A percentile compares a stretch with the other conserved stretches of the same genome.
phyloP scores from a whole-genome alignment of 352 stramenopile genomes.

The Phytopythium sindhum region DNA sequence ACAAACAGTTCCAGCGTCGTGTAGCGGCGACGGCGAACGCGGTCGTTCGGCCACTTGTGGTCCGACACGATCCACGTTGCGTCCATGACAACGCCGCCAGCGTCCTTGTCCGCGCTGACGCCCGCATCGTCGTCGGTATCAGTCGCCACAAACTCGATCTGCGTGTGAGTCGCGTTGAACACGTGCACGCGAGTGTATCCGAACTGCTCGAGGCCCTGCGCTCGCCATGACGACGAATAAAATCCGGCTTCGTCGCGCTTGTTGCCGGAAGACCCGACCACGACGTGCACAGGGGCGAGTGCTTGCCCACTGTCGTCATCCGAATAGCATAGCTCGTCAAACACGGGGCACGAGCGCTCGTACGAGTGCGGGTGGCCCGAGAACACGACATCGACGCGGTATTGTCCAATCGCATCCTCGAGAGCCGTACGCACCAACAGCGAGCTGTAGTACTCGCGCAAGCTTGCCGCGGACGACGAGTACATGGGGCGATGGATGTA shows the following conservation, averaged over 20 bases:
- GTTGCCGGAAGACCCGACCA: slow-evolving; percentile 47
- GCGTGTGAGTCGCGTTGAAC: slow-evolving; percentile 47
- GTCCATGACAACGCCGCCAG: slow-evolving; percentile 26
- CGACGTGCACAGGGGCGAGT: slow-evolving; percentile 49
- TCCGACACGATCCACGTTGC: slow-evolving; percentile 46
- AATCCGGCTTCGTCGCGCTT: slow-evolving; percentile 35
- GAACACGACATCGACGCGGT: slow-evolving; percentile 59
- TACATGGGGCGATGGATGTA: slow-evolving; percentile 65
- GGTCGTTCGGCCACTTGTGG: slow-evolving; percentile 41
- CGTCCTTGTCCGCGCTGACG: not conserved
- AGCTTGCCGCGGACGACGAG: slow-evolving; percentile 35
- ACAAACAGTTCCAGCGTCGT: not conserved
- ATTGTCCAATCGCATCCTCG: slow-evolving; percentile 42
- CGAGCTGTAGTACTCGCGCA: slow-evolving; percentile 34
- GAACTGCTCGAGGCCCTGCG: slow-evolving; percentile 33
- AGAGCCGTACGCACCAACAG: slow-evolving; percentile 38
- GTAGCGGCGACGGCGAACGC: slow-evolving; percentile 20
- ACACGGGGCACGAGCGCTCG: slow-evolving; percentile 57
- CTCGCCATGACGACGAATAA: slow-evolving; percentile 29
- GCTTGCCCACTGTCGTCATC: slow-evolving; percentile 25
- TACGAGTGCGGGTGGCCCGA: slow-evolving; percentile 61
- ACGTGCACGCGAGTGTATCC: slow-evolving; percentile 56
- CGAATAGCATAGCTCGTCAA: slow-evolving; percentile 37
- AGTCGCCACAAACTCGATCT: slow-evolving; percentile 53
- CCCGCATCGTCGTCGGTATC: not conserved